A percentile compares a stretch with the other conserved stretches of the same genome.
These are phyloP conservation scores for Myxozyma neglecta DNA, from an alignment of 805 yeast genomes.

Conservation along the genomic window DNA sequence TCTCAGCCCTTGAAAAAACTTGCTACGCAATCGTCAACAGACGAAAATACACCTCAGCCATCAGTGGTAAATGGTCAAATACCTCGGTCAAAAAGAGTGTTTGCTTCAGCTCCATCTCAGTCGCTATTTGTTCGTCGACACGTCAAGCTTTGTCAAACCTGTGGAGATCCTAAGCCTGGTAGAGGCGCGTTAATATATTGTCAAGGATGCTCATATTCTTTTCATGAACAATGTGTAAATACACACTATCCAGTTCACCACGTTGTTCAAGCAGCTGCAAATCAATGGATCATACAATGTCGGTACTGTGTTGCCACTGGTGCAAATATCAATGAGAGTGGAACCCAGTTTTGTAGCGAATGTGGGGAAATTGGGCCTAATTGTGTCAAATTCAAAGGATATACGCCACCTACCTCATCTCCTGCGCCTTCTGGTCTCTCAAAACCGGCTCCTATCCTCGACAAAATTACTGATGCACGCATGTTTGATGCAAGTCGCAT, in stretches of 20 bases:
- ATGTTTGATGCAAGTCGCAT: constrained; percentile 4
- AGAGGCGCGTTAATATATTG: constrained; percentile 16
- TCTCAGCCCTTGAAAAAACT: not conserved
- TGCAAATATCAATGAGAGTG: not conserved
- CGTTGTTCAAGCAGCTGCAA: constrained; percentile 2
- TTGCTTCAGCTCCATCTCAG: not conserved
- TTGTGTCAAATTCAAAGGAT: not conserved
- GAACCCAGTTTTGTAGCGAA: constrained; percentile 12
- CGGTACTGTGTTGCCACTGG: constrained; percentile 5
- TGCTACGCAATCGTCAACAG: not conserved
- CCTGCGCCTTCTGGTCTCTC: not conserved
- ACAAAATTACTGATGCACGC: not conserved
- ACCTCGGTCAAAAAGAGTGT: not conserved
- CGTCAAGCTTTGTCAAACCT: constrained; percentile 8
- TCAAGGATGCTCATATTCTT: constrained; percentile 28
- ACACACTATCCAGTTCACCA: not conserved
- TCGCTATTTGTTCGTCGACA: constrained; percentile 20
- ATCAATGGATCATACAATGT: constrained; percentile 14
- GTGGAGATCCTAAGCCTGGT: not conserved
- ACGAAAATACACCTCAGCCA: not conserved
- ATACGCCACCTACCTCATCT: not conserved
- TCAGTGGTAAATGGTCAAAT: not conserved
- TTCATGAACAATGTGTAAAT: constrained; percentile 13
- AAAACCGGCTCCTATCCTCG: not conserved
- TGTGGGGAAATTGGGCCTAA: constrained; percentile 10